Evolutionary conservation across 176 grass and related monocot species (phyloP).

Genomic region (Typha latifolia): DNA sequence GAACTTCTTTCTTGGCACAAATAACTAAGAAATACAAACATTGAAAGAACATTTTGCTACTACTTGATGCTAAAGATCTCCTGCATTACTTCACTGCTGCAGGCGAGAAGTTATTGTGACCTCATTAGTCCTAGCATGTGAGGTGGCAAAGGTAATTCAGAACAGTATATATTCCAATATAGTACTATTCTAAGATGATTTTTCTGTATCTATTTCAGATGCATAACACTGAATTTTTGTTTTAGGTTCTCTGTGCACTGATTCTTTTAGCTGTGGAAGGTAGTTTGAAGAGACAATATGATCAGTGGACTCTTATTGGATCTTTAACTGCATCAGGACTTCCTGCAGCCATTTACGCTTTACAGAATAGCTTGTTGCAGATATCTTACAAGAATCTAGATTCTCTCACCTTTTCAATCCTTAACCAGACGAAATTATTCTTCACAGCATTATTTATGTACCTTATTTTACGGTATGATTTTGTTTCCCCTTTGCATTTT

Average conservation of each 20-base stretch:
- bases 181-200: neutral
- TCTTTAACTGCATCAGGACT: slow-evolving; percentile 85
- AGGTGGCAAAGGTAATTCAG: slow-evolving; percentile 62
- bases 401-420: slow-evolving; percentile 95
- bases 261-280: slow-evolving; percentile 65
- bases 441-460: slow-evolving; percentile 92
- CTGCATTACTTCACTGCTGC: slow-evolving; percentile 12
- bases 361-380: slow-evolving; percentile 92
- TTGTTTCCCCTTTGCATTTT: neutral
- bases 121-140: slow-evolving; percentile 73
- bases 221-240: neutral
- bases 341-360: slow-evolving; percentile 89
- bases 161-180: slow-evolving; percentile 9
- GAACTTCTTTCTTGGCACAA: neutral
- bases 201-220: neutral
- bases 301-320: slow-evolving; percentile 57
- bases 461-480: slow-evolving; percentile 79
- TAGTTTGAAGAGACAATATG: slow-evolving; percentile 48
- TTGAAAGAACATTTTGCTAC: neutral
- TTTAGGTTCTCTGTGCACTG: slow-evolving; percentile 68
- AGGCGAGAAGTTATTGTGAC: slow-evolving; percentile 91
- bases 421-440: slow-evolving; percentile 95
- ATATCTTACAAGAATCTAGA: slow-evolving; percentile 99
- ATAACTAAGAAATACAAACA: neutral
- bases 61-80: neutral